These are phyloP conservation scores for Ophiocordyceps camponoti-saundersi DNA, from an alignment of 2,329 filamentous ascomycete species.

Conservation along the genomic window DNA sequence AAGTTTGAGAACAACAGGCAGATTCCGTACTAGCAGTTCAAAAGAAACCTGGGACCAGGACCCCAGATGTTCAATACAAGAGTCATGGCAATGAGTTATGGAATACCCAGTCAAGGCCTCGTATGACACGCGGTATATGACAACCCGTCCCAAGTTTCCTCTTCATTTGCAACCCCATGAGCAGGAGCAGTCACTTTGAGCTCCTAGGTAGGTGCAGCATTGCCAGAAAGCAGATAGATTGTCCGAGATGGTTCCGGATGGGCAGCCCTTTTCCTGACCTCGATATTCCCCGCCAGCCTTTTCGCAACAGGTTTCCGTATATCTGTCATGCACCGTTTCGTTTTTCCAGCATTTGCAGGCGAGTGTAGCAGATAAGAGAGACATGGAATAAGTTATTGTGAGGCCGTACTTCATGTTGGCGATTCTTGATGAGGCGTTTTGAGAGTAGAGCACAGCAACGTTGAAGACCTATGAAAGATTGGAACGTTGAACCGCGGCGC, in stretches of 20 bases:
- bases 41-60: too few species aligned
- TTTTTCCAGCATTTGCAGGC: neutral
- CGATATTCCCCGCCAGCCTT: neutral
- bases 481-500: too few species aligned
- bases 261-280: neutral
- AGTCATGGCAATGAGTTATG: too few species aligned
- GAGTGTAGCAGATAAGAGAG: neutral
- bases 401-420: neutral
- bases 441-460: too few species aligned
- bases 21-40: too few species aligned
- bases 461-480: too few species aligned
- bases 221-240: neutral
- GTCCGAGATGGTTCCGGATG: neutral
- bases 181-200: neutral
- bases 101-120: too few species aligned
- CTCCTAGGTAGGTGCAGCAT: neutral
- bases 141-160: too few species aligned
- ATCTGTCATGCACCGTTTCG: neutral
- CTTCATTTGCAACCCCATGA: neutral
- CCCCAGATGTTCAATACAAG: too few species aligned
- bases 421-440: neutral
- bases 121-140: too few species aligned
- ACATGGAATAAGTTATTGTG: neutral
- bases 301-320: neutral
- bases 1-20: too few species aligned